These are phyloP conservation scores for Tolypocladium nubicola DNA, from an alignment of 2,329 filamentous ascomycete species.

Conservation along the genomic window DNA sequence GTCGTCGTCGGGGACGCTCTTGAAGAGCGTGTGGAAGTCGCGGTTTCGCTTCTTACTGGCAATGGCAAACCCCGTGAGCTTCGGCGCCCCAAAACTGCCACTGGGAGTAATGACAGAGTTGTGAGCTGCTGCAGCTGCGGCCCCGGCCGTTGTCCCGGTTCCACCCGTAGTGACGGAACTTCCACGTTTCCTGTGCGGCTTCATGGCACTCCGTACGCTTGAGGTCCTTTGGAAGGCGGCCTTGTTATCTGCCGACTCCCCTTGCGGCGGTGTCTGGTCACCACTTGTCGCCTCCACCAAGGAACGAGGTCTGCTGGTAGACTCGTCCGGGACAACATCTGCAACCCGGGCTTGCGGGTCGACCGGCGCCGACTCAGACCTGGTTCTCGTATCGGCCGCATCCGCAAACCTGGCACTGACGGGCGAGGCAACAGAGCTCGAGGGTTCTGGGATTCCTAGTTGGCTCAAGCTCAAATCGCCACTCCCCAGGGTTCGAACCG, in stretches of 20 bases:
- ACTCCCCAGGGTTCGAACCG: slow-evolving; percentile 78
- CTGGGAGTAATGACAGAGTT: slow-evolving; percentile 56
- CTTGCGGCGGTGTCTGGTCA: slow-evolving; percentile 52
- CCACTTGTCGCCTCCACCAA: slow-evolving; percentile 37
- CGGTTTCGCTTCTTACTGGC: slow-evolving; percentile 93
- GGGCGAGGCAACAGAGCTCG: slow-evolving; percentile 42
- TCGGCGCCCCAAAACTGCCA: slow-evolving; percentile 50
- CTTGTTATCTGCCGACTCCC: slow-evolving; percentile 56
- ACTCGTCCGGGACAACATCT: slow-evolving; percentile 22
- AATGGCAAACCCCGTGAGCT: slow-evolving; percentile 88
- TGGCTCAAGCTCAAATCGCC: slow-evolving; percentile 86
- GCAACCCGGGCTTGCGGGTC: slow-evolving; percentile 23
- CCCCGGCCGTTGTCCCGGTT: slow-evolving; percentile 44
- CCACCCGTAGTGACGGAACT: slow-evolving; percentile 63
- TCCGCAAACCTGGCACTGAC: slow-evolving; percentile 46
- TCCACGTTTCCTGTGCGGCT: slow-evolving; percentile 62
- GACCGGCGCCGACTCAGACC: slow-evolving; percentile 50
- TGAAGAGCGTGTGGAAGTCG: slow-evolving; percentile 88
- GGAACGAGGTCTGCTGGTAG: slow-evolving; percentile 34
- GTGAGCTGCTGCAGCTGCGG: slow-evolving; percentile 60
- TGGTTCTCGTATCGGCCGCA: slow-evolving; percentile 30
- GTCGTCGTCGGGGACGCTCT: slow-evolving; percentile 95
- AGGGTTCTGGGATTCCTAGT: slow-evolving; percentile 63
- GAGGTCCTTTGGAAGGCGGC: slow-evolving; percentile 48
- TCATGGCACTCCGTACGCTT: slow-evolving; percentile 55